phyloP scores from a whole-genome alignment of 495 filamentous ascomycete genomes.

The Aspergillus affinis region DNA sequence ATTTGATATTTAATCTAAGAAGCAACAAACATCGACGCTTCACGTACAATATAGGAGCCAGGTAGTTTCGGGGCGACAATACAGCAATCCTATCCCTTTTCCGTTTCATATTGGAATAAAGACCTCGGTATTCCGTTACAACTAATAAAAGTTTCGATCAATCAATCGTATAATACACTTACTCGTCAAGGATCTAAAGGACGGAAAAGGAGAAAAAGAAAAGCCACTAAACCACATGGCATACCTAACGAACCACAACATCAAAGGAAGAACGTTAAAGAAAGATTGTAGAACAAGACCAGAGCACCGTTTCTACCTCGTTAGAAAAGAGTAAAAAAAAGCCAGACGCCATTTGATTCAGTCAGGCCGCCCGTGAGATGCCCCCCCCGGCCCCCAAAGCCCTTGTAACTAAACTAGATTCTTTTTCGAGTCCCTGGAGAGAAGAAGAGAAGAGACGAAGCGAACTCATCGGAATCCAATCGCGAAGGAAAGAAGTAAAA shows the following conservation, averaged over 20 bases:
- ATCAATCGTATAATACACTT: not conserved
- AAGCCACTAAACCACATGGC: not conserved
- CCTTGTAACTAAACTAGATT: not conserved
- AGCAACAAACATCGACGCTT: no score
- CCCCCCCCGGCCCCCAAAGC: constrained; percentile 4
- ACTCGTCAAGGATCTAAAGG: not conserved
- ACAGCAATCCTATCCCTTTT: no score
- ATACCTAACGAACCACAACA: not conserved
- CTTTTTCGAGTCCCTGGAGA: constrained; percentile 2
- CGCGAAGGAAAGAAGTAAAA: not conserved
- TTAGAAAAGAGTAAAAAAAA: not conserved
- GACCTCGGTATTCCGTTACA: no score
- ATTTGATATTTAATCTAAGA: not conserved
- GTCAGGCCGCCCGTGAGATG: constrained; percentile 1
- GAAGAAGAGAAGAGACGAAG: not conserved
- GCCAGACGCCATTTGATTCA: constrained; percentile 23
- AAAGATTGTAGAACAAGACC: constrained; percentile 1
- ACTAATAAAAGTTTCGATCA: not conserved
- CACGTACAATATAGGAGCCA: no score
- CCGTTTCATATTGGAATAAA: no score
- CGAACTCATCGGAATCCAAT: not conserved
- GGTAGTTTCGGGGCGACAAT: no score
- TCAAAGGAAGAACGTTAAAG: not conserved
- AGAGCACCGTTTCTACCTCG: constrained; percentile 23
- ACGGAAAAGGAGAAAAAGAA: not conserved